phyloP scores from a whole-genome alignment of 1,139 yeast species.

The Pichia cactophila region DNA sequence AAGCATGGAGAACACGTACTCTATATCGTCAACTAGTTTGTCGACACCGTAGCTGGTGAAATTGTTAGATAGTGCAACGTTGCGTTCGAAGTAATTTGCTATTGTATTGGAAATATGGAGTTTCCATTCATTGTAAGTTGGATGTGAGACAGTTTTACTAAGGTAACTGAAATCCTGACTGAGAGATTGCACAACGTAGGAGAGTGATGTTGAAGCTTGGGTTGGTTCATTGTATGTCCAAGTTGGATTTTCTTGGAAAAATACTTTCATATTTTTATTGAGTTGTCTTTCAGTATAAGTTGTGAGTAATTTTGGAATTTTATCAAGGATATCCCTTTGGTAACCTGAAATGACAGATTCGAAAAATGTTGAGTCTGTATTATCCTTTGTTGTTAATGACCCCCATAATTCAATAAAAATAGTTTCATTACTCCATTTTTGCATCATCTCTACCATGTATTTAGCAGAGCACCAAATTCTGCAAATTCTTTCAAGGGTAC shows the following conservation, averaged over 20 bases:
- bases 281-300: slow-evolving; percentile 45
- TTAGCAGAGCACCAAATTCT: slow-evolving; percentile 55
- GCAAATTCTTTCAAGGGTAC: slow-evolving; percentile 46
- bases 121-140: slow-evolving; percentile 23
- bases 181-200: slow-evolving; percentile 31
- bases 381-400: slow-evolving; percentile 18
- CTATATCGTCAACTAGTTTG: slow-evolving; percentile 51
- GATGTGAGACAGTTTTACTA: slow-evolving; percentile 28
- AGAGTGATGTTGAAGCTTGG: slow-evolving; percentile 1
- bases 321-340: slow-evolving; percentile 29
- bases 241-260: slow-evolving; percentile 34
- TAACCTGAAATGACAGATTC: slow-evolving; percentile 46
- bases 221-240: slow-evolving; percentile 18
- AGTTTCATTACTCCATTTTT: slow-evolving; percentile 58
- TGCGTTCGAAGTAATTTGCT: slow-evolving; percentile 31
- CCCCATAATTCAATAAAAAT: slow-evolving; percentile 59
- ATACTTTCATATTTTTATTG: slow-evolving; percentile 42
- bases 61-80: slow-evolving; percentile 35
- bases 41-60: slow-evolving; percentile 50
- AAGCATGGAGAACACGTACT: slow-evolving; percentile 37
- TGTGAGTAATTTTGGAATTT: slow-evolving; percentile 35
- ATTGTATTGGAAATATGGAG: slow-evolving; percentile 40
- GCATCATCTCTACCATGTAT: slow-evolving; percentile 44
- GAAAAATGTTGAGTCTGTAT: slow-evolving; percentile 39
- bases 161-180: slow-evolving; percentile 34